These are phyloP conservation scores for Akanthomyces lecanii DNA, from an alignment of 2,329 filamentous ascomycete species.

Conservation along the genomic window DNA sequence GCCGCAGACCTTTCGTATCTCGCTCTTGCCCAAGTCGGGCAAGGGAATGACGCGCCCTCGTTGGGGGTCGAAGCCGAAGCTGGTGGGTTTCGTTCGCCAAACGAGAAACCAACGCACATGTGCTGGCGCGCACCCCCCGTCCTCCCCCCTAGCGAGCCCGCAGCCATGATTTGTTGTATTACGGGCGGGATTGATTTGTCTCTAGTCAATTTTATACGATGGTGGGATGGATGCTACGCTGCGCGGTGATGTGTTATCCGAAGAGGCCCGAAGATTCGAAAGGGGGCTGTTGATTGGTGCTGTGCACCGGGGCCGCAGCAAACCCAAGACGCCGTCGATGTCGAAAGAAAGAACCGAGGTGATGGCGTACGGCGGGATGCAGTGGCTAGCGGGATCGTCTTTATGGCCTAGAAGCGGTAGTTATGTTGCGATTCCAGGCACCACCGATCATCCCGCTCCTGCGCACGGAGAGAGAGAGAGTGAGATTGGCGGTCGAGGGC, in stretches of 20 bases:
- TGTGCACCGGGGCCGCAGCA: neutral
- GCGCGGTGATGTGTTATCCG: neutral
- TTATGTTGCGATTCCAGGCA: constrained; percentile 5
- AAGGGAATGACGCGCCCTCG: neutral
- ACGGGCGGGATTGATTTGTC: neutral
- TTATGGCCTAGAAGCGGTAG: neutral
- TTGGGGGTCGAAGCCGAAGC: neutral
- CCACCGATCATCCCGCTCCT: constrained; percentile 5
- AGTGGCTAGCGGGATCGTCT: constrained; percentile 2
- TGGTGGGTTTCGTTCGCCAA: neutral
- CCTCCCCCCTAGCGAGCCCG: neutral
- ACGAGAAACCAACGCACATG: neutral
- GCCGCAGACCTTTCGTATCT: neutral
- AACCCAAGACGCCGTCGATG: neutral
- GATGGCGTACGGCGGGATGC: neutral
- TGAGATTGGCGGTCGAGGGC: neutral
- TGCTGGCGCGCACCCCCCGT: neutral
- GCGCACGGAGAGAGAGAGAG: neutral
- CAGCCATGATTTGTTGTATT: neutral
- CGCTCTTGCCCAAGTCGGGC: neutral
- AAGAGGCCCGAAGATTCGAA: neutral
- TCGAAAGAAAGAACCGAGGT: neutral
- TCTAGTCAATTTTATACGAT: neutral
- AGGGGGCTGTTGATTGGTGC: neutral
- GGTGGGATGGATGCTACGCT: neutral